phyloP scores from a whole-genome alignment of 2,329 filamentous ascomycete species.

The Parafenestella ontariensis region DNA sequence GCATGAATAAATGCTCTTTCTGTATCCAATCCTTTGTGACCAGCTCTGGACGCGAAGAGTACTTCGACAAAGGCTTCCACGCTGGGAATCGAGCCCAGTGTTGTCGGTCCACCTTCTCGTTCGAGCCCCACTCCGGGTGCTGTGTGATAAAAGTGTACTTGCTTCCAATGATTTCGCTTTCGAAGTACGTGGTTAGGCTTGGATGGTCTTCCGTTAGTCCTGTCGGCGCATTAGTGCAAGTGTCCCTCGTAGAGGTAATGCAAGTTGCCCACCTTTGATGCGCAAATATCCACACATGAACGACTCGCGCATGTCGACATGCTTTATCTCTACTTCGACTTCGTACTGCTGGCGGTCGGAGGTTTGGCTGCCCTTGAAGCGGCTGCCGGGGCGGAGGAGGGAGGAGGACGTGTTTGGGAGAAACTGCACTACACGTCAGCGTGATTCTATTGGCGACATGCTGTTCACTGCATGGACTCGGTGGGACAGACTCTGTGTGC shows the following conservation, averaged over 20 bases:
- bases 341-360: constrained; percentile 94
- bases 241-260: neutral
- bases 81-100: constrained; percentile 93
- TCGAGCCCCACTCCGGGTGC: constrained; percentile 90
- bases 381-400: constrained; percentile 84
- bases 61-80: constrained; percentile 78
- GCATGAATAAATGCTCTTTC: constrained; percentile 93
- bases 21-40: constrained; percentile 74
- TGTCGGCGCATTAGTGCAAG: constrained; percentile 50
- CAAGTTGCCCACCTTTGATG: constrained; percentile 76
- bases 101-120: constrained; percentile 85
- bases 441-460: neutral
- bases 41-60: constrained; percentile 64
- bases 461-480: neutral
- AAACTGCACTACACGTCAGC: constrained; percentile 59
- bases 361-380: constrained; percentile 88
- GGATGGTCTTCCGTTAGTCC: constrained; percentile 94
- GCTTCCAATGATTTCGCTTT: constrained; percentile 94
- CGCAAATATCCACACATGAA: constrained; percentile 94
- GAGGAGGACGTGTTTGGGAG: constrained; percentile 83
- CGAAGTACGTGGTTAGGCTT: constrained; percentile 97
- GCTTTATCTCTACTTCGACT: constrained; percentile 95
- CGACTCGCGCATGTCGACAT: constrained; percentile 92
- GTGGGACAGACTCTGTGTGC: constrained; percentile 41
- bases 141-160: constrained; percentile 94